Base-by-base conservation (phyloP, 78 protist species). In the Dictyostelium discoideum region DNA sequence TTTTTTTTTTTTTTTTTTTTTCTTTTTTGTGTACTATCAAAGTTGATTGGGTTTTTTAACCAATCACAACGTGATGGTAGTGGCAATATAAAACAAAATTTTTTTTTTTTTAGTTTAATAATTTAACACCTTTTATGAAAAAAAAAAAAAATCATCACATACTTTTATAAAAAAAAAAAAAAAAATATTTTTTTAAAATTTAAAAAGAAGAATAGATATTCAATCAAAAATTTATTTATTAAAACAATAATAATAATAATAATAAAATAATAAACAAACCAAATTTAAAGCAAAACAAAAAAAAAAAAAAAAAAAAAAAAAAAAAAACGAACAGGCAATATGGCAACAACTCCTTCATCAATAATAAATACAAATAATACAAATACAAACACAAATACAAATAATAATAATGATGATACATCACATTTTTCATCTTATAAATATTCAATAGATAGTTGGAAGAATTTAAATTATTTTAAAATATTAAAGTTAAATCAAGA, bases 401-500 rank as follows among this genome's bases (percentile, higher is more conserved):
- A 63, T 20, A 63, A 63, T 20, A 60, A 20, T 72, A 72, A 29
- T n/a, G 1, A 72, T 72, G 78, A 54, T 24, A 24, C 78, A 72
- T 54, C 65, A 54, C 7, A 18, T 54, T 54, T 54, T 48, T 48
- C 60, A 54, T 54, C 65, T 18, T 83, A 83, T 2, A 11, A 83
- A 37, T 83, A 42, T 83, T 44, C 60, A 44, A 83, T 32, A 20
- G 37, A 50, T 37, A 83, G 87, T 83, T 83, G 87, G 87, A 50
- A 37, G 24, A 57, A 26, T 20, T 60, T 83, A 37, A 63, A 60
- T 11, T 50, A 83, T 57, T 83, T 83, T 60, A 63, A 83, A 22
- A 8, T 83, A 13, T 83, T 83, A 8, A 63, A 83, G 26, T 63
- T 83, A 57, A 63, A 83, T 60, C n/a, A 50, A 37, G 87, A 83